phyloP scores from a whole-genome alignment of 257 asterid species.

The Solanum habrochaites region DNA sequence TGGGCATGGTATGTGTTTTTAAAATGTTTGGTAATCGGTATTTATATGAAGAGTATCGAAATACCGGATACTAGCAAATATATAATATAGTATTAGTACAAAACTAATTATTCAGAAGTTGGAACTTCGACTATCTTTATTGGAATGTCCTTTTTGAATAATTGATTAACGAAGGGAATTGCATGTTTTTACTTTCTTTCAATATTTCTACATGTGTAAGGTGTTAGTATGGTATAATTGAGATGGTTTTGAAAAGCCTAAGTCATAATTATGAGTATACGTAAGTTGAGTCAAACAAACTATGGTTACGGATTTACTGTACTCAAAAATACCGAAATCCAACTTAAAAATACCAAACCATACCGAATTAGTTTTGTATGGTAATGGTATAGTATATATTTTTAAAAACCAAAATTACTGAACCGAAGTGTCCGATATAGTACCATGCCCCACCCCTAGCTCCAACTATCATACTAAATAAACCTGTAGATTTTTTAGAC shows the following conservation, averaged over 20 bases:
- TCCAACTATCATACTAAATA: neutral
- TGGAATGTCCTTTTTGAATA: neutral
- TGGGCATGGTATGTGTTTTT: neutral
- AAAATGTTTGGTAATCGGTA: neutral
- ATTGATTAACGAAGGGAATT: neutral
- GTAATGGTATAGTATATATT: neutral
- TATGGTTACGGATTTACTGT: neutral
- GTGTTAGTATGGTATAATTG: neutral
- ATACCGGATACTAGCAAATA: neutral
- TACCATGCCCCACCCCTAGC: neutral
- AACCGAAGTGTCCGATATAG: neutral
- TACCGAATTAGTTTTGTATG: neutral
- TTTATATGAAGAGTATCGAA: neutral
- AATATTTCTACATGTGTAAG: neutral
- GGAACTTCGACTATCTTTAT: neutral
- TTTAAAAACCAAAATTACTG: neutral
- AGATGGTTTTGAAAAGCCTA: neutral
- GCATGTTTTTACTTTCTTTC: neutral
- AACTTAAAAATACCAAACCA: neutral
- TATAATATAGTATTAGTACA: neutral
- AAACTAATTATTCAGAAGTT: neutral
- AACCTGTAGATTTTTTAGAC: neutral
- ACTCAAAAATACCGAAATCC: neutral
- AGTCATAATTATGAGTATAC: neutral
- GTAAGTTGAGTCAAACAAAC: neutral